Conservation (phyloP, 352 stramenopile genomes). For the Pythium graminicola region DNA sequence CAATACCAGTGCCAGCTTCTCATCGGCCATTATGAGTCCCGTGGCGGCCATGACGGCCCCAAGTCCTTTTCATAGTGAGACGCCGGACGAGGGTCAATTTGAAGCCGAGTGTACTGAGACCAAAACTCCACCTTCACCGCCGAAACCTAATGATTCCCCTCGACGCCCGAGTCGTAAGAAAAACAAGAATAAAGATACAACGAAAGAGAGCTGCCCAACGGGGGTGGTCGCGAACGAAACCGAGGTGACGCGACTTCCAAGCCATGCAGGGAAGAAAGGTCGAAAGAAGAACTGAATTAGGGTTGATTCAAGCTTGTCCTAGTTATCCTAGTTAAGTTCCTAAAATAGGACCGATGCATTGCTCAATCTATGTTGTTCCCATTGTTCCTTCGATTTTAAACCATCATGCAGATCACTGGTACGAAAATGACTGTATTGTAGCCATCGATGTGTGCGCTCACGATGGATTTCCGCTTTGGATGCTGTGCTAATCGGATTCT, state of each 20-base stretch:
- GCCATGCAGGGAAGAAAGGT: slow-evolving; percentile 14
- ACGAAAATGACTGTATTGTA: background rate
- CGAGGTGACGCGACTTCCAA: slow-evolving; percentile 11
- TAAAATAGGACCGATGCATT: slow-evolving; percentile 4
- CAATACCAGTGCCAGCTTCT: slow-evolving; percentile 19
- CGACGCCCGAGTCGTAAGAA: slow-evolving; percentile 12
- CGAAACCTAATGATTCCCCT: background rate
- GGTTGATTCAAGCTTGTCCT: too few species aligned
- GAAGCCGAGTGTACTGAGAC: background rate
- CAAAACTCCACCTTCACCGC: background rate
- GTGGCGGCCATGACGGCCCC: background rate
- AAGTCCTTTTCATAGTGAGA: background rate
- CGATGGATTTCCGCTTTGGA: background rate
- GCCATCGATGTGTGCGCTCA: background rate
- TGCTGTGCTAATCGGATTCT: background rate
- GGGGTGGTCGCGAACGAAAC: background rate
- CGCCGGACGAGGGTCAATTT: background rate
- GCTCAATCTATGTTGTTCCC: background rate
- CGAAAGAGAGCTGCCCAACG: slow-evolving; percentile 2
- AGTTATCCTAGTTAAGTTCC: background rate
- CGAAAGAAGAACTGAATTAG: slow-evolving; percentile 17
- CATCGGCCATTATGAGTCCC: slow-evolving; percentile 19
- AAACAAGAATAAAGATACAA: slow-evolving; percentile 9
- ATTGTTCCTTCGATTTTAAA: background rate
- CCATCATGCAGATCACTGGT: slow-evolving; percentile 4